Conservation (phyloP, 202 grass and related monocot genomes). For the Eragrostis tef region DNA sequence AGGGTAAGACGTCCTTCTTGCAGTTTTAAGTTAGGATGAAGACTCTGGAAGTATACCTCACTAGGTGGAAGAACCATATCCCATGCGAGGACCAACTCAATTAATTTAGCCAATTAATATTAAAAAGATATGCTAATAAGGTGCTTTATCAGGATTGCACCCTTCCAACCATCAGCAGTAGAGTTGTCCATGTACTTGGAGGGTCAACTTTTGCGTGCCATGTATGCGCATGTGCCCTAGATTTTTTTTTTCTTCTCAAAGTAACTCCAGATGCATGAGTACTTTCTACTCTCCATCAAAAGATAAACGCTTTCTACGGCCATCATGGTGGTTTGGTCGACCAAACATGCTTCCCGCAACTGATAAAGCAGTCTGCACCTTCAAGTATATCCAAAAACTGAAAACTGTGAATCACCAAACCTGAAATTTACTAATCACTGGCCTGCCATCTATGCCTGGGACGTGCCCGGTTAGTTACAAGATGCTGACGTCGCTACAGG, state of each 20-base stretch:
- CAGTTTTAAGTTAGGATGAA: background rate
- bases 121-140: background rate
- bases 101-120: too few relatives aligned
- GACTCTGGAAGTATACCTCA: background rate
- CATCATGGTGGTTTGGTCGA: slow-evolving; percentile 26
- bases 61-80: background rate
- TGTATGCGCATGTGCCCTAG: background rate
- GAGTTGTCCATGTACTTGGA: background rate
- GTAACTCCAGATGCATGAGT: slow-evolving; percentile 4
- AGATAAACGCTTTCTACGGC: background rate
- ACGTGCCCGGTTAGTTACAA: slow-evolving; percentile 6
- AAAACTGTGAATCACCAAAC: background rate
- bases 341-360: slow-evolving; percentile 2
- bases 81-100: too few relatives aligned
- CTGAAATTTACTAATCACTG: slow-evolving; percentile 19
- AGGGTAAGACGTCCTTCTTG: too few relatives aligned
- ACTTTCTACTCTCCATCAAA: background rate
- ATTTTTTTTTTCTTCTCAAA: background rate
- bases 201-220: background rate
- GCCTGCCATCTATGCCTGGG: background rate
- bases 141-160: background rate
- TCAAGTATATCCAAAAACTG: slow-evolving; percentile 29
- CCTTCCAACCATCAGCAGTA: background rate
- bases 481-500: slow-evolving; percentile 13
- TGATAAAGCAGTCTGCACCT: slow-evolving; percentile 9